These are phyloP conservation scores for Glycine latifolia DNA, from an alignment of 306 rosid species.

Conservation along the genomic window DNA sequence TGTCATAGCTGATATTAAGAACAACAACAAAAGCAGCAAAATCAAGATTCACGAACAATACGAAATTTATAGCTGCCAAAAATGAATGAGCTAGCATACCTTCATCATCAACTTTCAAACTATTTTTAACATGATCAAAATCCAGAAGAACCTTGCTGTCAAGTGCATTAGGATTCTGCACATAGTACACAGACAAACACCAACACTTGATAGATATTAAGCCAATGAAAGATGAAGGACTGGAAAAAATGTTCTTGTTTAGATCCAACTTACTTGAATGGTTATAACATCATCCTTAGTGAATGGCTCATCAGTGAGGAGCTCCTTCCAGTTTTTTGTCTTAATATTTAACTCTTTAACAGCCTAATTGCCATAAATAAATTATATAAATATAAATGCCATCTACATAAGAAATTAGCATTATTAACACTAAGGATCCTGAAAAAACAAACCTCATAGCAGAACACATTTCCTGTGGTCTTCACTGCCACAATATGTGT, in stretches of 20 bases:
- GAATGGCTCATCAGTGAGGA: conserved; percentile 91
- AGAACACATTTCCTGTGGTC: conserved; percentile 96
- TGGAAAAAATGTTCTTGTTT: conserved; percentile 30
- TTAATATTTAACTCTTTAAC: conserved; percentile 91
- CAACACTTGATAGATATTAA: conserved; percentile 25
- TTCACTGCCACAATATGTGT: conserved; percentile 94
- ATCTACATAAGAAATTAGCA: conserved; percentile 42
- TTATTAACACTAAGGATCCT: conserved; percentile 13
- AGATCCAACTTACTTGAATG: conserved; percentile 72
- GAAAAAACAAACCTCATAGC: conserved; percentile 77
- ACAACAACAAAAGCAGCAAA: conserved; percentile 26
- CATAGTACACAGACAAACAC: conserved; percentile 30
- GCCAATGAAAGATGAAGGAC: conserved; percentile 28
- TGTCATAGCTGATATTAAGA: conserved; percentile 34
- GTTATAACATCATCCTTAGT: conserved; percentile 87
- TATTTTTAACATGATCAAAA: conserved; percentile 88
- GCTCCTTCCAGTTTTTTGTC: conserved; percentile 98
- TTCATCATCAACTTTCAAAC: conserved; percentile 84
- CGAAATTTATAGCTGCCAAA: conserved; percentile 29
- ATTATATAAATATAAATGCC: not conserved
- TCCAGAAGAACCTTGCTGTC: conserved; percentile 85
- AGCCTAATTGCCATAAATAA: conserved; percentile 60
- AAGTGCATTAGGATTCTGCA: conserved; percentile 95
- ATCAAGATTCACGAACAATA: too few relatives aligned
- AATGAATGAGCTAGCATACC: conserved; percentile 62